phyloP scores from a whole-genome alignment of 768 basidiomycete genomes.

The Floccularia luteovirens region DNA sequence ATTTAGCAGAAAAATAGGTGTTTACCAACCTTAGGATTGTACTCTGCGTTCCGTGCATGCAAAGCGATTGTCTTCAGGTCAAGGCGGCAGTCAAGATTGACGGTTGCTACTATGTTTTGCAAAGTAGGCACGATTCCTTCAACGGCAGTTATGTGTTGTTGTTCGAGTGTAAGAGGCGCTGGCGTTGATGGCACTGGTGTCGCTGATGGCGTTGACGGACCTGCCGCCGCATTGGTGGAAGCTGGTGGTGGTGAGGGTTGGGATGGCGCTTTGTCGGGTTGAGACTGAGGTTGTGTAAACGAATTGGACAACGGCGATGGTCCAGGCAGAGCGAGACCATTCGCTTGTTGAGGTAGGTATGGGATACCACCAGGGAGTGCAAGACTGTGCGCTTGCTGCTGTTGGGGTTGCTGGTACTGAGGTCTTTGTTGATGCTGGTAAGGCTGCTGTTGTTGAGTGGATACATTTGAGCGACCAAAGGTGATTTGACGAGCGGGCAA shows the following conservation, averaged over 20 bases:
- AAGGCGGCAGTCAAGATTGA: constrained; percentile 93
- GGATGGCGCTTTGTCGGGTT: constrained; percentile 18
- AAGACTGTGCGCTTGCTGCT: constrained; percentile 33
- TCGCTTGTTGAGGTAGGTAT: constrained; percentile 26
- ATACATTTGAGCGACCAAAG: constrained; percentile 57
- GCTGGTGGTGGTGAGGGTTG: constrained; percentile 16
- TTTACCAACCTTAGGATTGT: constrained; percentile 97
- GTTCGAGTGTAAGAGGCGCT: constrained; percentile 73
- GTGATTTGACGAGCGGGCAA: constrained; percentile 75
- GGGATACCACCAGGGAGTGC: constrained; percentile 55
- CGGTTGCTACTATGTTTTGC: constrained; percentile 99
- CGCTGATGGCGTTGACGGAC: constrained; percentile 49
- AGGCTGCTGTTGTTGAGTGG: constrained; percentile 27
- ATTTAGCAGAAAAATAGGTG: constrained; percentile 31
- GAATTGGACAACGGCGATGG: constrained; percentile 54
- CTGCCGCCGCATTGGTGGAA: constrained; percentile 38
- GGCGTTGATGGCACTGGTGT: constrained; percentile 59
- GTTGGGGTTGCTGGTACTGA: constrained; percentile 37
- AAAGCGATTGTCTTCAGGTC: constrained; percentile 98
- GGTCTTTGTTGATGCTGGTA: constrained; percentile 34
- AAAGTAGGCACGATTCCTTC: constrained; percentile 98
- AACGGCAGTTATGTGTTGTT: constrained; percentile 93
- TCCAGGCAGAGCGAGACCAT: constrained; percentile 37
- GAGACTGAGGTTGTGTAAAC: constrained; percentile 31
- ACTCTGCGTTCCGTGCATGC: constrained; percentile 97